phyloP scores from a whole-genome alignment of 2,329 filamentous ascomycete genomes.

The Neoarthrinium moseri region DNA sequence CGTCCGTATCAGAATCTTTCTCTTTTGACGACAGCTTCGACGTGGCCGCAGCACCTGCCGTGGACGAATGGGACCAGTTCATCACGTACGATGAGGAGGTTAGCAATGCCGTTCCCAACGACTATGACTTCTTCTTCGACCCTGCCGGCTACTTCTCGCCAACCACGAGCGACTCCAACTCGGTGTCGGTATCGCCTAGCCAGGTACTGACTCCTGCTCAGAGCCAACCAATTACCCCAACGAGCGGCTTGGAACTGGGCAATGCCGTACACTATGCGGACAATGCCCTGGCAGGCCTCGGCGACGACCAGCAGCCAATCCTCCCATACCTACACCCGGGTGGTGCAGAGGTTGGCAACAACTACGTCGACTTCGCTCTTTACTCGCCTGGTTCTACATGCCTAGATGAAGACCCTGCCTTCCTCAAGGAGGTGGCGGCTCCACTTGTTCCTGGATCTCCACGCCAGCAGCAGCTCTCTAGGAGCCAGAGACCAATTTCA shows the following conservation, averaged over 20 bases:
- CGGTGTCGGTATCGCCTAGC: conserved; percentile 31
- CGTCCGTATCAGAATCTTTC: conserved; percentile 10
- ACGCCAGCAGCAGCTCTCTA: neutral
- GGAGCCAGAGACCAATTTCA: neutral
- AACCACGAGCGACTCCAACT: conserved; percentile 14
- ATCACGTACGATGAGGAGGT: conserved; percentile 41
- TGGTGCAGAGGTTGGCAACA: conserved; percentile 32
- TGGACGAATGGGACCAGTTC: conserved; percentile 45
- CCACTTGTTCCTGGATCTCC: neutral
- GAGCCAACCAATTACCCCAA: conserved; percentile 10
- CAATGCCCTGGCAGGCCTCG: neutral
- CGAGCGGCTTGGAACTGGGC: conserved; percentile 6
- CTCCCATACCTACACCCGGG: conserved; percentile 42
- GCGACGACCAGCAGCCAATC: conserved; percentile 12
- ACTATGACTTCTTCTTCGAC: conserved; percentile 47
- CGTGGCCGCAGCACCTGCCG: conserved; percentile 17
- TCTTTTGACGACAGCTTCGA: conserved; percentile 18
- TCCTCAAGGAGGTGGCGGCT: conserved; percentile 22
- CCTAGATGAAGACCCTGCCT: conserved; percentile 46
- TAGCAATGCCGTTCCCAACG: conserved; percentile 27
- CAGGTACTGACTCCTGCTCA: conserved; percentile 28
- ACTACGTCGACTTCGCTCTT: conserved; percentile 56
- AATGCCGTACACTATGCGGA: neutral
- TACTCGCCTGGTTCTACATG: conserved; percentile 47
- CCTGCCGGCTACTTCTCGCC: conserved; percentile 41